Conservation (phyloP, 805 yeast species). For the Lipomyces anomalus region DNA sequence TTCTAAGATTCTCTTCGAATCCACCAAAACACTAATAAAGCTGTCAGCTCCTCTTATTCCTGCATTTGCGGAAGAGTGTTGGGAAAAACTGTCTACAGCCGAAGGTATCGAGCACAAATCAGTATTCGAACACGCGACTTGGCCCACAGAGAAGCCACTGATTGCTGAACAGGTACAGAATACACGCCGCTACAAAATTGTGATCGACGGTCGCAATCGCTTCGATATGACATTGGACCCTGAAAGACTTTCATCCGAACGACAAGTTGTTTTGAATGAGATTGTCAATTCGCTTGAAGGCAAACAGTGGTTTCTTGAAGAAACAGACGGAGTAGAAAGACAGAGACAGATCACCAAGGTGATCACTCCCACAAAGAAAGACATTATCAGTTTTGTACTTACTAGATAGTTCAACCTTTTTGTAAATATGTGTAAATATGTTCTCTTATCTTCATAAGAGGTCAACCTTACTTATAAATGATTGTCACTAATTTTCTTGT, state of each 20-base stretch:
- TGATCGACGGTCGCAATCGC: too few species aligned
- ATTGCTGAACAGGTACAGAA: too few species aligned
- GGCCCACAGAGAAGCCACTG: conserved; percentile 59
- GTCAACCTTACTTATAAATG: neutral
- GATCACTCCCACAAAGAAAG: conserved; percentile 37
- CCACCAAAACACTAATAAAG: conserved; percentile 51
- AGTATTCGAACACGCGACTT: conserved; percentile 47
- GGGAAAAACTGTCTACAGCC: conserved; percentile 44
- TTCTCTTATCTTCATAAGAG: neutral
- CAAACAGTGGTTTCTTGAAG: conserved; percentile 37
- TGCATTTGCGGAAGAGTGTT: conserved; percentile 72
- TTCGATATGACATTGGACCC: too few species aligned
- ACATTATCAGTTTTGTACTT: conserved; percentile 23
- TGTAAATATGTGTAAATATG: neutral
- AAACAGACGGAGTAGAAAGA: conserved; percentile 35
- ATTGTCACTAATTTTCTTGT: neutral
- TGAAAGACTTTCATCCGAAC: too few species aligned
- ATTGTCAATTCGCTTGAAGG: conserved; percentile 37
- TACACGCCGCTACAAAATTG: too few species aligned
- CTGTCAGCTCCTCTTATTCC: conserved; percentile 79
- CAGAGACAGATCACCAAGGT: too few species aligned
- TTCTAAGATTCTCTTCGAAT: conserved; percentile 34
- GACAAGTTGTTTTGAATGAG: conserved; percentile 36
- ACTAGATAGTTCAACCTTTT: neutral
- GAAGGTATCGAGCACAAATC: conserved; percentile 40